Evolutionary conservation across 441 rosid species (phyloP).

Genomic region (Viola pubescens): DNA sequence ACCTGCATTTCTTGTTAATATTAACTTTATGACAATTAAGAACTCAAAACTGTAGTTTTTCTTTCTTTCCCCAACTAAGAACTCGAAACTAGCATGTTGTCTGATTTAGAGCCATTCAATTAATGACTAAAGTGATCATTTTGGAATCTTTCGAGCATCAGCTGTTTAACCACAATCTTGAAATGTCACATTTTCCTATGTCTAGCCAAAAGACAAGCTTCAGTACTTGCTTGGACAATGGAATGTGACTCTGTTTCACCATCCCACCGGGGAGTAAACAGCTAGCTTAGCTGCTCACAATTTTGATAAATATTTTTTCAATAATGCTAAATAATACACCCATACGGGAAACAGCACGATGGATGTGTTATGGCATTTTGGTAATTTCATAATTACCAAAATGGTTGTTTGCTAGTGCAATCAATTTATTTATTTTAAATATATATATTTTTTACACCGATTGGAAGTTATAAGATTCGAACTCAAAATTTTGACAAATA

Average conservation of each 20-base stretch:
- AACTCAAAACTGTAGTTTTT: not conserved
- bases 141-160: conserved; percentile 4
- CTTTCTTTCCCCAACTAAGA: not conserved
- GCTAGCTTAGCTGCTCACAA: conserved; percentile 28
- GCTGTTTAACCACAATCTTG: conserved; percentile 2
- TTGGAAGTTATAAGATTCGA: too few species aligned
- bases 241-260: not conserved
- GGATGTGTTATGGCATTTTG: too few species aligned
- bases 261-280: conserved; percentile 11
- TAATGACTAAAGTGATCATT: conserved; percentile 5
- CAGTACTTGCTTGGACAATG: conserved; percentile 19
- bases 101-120: conserved; percentile 22
- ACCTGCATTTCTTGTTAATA: conserved; percentile 4
- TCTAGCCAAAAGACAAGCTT: conserved; percentile 16
- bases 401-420: not conserved
- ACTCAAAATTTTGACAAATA: too few species aligned
- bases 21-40: not conserved
- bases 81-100: conserved; percentile 1
- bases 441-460: too few species aligned
- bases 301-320: too few species aligned
- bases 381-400: not conserved
- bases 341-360: too few species aligned
- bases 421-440: too few species aligned
- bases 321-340: too few species aligned
- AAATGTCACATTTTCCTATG: not conserved